Evolutionary conservation across 306 rosid genomes (phyloP).

Genomic region (Arachis stenosperma): DNA sequence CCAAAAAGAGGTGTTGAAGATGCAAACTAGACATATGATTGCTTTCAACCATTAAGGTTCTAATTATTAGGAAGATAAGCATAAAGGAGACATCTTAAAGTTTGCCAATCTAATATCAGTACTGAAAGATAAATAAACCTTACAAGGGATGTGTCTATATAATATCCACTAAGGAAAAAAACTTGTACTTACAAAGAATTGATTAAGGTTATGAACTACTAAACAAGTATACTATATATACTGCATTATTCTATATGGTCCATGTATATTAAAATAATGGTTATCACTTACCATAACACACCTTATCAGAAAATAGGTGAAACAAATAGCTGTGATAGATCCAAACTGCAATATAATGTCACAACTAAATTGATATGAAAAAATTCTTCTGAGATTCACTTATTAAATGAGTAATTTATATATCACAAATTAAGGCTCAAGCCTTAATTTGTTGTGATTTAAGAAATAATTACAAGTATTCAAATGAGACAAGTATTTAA

Average conservation of each 20-base stretch:
- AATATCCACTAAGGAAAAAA: too few relatives aligned
- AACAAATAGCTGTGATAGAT: constrained; percentile 93
- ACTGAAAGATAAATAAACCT: too few relatives aligned
- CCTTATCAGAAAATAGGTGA: constrained; percentile 90
- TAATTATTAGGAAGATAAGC: too few relatives aligned
- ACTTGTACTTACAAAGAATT: too few relatives aligned
- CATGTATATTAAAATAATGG: not conserved
- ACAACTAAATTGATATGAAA: constrained; percentile 15
- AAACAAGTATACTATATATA: constrained; percentile 1
- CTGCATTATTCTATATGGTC: not conserved
- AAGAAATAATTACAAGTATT: constrained; percentile 1
- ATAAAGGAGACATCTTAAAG: too few relatives aligned
- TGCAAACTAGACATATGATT: too few relatives aligned
- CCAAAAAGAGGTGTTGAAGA: too few relatives aligned
- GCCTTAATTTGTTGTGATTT: constrained; percentile 11
- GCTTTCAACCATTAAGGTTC: too few relatives aligned
- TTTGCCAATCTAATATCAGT: too few relatives aligned
- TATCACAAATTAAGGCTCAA: not conserved
- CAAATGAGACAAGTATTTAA: constrained; percentile 28
- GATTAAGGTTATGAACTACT: too few relatives aligned
- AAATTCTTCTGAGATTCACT: not conserved
- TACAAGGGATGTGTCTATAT: too few relatives aligned
- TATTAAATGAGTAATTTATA: not conserved
- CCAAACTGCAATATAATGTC: constrained; percentile 75
- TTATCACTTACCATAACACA: constrained; percentile 73